These are phyloP conservation scores for Withania somnifera DNA, from an alignment of 305 asterid species.

Conservation along the genomic window DNA sequence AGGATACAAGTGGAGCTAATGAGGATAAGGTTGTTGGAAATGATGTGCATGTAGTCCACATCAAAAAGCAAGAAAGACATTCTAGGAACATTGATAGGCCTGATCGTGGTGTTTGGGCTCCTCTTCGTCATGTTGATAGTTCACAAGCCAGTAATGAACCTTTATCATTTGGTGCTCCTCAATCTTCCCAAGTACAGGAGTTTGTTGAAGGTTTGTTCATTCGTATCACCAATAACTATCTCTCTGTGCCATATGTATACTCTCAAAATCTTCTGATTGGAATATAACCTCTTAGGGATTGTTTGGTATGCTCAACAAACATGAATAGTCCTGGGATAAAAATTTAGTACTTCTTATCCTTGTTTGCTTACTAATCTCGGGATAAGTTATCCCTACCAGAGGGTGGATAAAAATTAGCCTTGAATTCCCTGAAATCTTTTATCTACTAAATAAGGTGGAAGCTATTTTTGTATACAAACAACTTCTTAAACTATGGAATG, in stretches of 20 bases:
- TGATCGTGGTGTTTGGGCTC: constrained; percentile 84
- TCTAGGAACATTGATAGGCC: constrained; percentile 67
- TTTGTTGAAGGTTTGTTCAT: constrained; percentile 44
- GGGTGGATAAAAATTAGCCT: too few species aligned
- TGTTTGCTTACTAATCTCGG: too few species aligned
- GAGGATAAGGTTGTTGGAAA: constrained; percentile 40
- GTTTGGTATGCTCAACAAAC: not conserved
- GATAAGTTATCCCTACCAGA: too few species aligned
- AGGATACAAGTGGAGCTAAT: constrained; percentile 37
- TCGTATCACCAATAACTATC: not conserved
- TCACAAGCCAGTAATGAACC: constrained; percentile 56
- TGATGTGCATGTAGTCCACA: constrained; percentile 29
- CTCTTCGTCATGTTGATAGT: constrained; percentile 60
- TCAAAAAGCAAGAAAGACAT: constrained; percentile 53
- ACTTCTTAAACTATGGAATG: too few species aligned
- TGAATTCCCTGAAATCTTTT: too few species aligned
- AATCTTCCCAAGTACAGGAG: constrained; percentile 36
- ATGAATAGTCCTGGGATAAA: too few species aligned
- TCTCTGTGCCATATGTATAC: not conserved
- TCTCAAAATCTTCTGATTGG: not conserved
- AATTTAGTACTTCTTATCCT: too few species aligned
- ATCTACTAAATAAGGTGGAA: too few species aligned
- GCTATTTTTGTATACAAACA: too few species aligned
- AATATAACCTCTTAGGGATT: not conserved
- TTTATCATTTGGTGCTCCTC: constrained; percentile 42